Conservation (phyloP, 2,329 filamentous ascomycete species). For the Phialocephala sp. region DNA sequence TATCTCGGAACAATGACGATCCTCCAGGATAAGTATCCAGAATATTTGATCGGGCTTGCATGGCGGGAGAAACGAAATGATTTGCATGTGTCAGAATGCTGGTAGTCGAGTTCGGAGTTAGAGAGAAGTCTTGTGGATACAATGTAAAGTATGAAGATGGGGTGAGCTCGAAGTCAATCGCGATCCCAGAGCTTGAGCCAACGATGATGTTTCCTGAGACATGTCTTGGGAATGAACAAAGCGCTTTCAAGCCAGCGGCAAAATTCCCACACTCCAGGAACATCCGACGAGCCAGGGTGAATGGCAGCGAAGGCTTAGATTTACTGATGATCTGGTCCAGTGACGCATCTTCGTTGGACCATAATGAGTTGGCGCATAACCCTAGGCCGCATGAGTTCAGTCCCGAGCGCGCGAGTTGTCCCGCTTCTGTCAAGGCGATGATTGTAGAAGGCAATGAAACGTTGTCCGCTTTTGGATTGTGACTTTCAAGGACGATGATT, state of each 20-base stretch:
- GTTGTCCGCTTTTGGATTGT: conserved; percentile 26
- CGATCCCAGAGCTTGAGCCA: conserved; percentile 31
- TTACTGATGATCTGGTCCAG: conserved; percentile 24
- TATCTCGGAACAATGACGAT: conserved; percentile 27
- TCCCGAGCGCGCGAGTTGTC: conserved; percentile 40
- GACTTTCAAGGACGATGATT: conserved; percentile 41
- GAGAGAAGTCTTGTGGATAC: neutral
- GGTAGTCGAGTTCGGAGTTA: conserved; percentile 23
- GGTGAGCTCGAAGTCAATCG: conserved; percentile 38
- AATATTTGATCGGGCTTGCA: neutral
- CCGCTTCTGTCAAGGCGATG: conserved; percentile 41
- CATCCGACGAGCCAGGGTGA: conserved; percentile 36
- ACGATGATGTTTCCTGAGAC: conserved; percentile 40
- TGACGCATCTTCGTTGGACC: conserved; percentile 38
- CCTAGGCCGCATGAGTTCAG: conserved; percentile 42
- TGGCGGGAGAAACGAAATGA: neutral
- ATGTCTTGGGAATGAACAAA: conserved; percentile 33
- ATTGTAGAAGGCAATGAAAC: conserved; percentile 26
- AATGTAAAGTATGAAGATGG: conserved; percentile 15
- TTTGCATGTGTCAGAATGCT: neutral
- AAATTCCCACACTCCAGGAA: conserved; percentile 35
- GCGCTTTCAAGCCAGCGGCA: conserved; percentile 26
- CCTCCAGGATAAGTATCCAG: conserved; percentile 13
- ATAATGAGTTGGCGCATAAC: conserved; percentile 40
- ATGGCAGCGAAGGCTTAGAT: conserved; percentile 30